Percentiles rank a stretch among this genome's conserved stretches.
phyloP scores from a whole-genome alignment of 2,329 filamentous ascomycete genomes.

The Davidsoniella virescens region DNA sequence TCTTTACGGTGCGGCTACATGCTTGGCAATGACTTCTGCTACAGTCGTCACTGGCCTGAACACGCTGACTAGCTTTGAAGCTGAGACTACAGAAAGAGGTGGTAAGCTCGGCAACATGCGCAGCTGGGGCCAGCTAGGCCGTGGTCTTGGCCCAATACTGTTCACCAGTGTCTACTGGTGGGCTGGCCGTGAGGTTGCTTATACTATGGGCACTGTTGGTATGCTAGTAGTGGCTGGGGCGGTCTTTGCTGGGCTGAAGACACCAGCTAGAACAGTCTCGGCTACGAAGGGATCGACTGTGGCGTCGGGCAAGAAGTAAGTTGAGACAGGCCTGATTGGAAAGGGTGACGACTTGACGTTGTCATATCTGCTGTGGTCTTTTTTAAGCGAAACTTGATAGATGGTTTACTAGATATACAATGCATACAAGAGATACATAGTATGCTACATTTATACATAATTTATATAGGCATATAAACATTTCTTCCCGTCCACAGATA shows the following conservation, averaged over 20 bases:
- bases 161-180: constrained; percentile 98
- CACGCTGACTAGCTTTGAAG: constrained; percentile 81
- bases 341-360: neutral
- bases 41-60: constrained; percentile 93
- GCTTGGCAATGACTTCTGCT: constrained; percentile 77
- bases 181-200: constrained; percentile 78
- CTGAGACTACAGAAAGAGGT: constrained; percentile 61
- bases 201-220: constrained; percentile 61
- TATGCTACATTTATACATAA: no score
- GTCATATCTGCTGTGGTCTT: no score
- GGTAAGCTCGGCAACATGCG: constrained; percentile 73
- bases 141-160: constrained; percentile 70
- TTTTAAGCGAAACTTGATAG: no score
- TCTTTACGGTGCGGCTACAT: constrained; percentile 67
- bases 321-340: neutral
- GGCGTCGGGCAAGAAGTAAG: neutral
- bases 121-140: constrained; percentile 69
- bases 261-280: constrained; percentile 26
- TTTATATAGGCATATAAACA: no score
- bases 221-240: constrained; percentile 59
- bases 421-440: no score
- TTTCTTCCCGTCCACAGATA: no score
- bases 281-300: neutral
- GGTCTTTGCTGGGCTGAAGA: constrained; percentile 56
- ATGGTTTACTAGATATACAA: no score